Conservation (phyloP, 768 basidiomycete species). For the Filobasidium floriforme region DNA sequence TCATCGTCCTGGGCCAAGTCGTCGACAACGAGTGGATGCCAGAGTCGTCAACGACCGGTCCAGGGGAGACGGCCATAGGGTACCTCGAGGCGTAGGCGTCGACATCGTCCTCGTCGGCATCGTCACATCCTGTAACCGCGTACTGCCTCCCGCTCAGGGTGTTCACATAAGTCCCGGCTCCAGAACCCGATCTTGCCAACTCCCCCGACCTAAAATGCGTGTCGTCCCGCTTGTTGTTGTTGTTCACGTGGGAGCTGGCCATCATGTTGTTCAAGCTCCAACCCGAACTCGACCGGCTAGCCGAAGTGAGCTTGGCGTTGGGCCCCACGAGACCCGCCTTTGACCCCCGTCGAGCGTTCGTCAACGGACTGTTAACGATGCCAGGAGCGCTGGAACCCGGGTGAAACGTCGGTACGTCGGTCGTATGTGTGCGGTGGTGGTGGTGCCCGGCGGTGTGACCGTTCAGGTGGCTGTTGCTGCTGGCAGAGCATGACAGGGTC, state of each 20-base stretch:
- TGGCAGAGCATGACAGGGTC: neutral
- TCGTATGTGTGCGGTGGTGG: neutral
- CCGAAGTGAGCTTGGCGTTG: neutral
- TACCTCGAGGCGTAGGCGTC: neutral
- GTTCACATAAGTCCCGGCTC: neutral
- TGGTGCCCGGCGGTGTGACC: no score
- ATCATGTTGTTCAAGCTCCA: constrained; percentile 6
- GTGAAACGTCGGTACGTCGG: constrained; percentile 5
- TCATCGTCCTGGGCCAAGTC: constrained; percentile 1
- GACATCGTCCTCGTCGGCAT: neutral
- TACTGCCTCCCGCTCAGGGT: neutral
- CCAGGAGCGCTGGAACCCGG: neutral
- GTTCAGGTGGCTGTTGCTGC: neutral
- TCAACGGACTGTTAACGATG: neutral
- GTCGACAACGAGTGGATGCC: neutral
- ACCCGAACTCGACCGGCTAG: constrained; percentile 2
- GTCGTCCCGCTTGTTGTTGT: neutral
- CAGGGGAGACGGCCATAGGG: neutral
- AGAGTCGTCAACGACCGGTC: neutral
- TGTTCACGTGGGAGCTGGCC: neutral
- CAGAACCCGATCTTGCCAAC: neutral
- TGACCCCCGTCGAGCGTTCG: neutral
- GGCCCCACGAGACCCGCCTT: neutral
- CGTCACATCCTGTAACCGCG: neutral
- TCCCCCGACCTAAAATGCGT: constrained; percentile 6